A percentile compares a stretch with the other conserved stretches of the same genome.
Evolutionary conservation across 2,329 filamentous ascomycete species (phyloP).

Genomic region (Colletotrichum higginsianum): DNA sequence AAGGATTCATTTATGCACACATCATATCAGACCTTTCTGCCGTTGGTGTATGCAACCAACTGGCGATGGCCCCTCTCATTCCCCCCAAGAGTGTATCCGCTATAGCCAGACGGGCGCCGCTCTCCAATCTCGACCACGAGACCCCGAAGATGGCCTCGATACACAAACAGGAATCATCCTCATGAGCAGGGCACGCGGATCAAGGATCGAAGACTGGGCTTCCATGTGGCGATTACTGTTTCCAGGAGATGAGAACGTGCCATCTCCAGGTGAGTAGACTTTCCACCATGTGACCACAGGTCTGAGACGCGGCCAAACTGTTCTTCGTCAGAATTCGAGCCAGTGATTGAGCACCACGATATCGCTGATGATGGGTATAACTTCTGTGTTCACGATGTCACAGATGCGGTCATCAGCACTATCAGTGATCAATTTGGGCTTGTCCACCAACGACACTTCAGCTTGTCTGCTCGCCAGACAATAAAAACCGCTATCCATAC

Average conservation of each 20-base stretch:
- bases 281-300: neutral
- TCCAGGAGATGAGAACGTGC: neutral
- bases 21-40: neutral
- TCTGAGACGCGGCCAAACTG: neutral
- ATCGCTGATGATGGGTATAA: constrained; percentile 4
- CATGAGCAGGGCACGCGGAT: neutral
- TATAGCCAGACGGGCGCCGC: neutral
- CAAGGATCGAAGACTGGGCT: neutral
- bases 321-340: neutral
- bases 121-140: neutral
- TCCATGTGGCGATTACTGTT: constrained; percentile 3
- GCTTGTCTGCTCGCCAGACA: neutral
- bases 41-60: neutral
- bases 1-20: constrained; percentile 1
- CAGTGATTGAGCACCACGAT: constrained; percentile 17
- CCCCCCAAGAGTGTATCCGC: constrained; percentile 2
- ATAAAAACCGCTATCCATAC: neutral
- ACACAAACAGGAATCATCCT: neutral
- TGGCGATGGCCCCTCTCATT: neutral
- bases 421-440: neutral
- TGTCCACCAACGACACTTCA: neutral
- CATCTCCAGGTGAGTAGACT: neutral
- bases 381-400: neutral
- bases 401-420: neutral
- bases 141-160: constrained; percentile 12